These are phyloP conservation scores for Corchorus olitorius DNA, from an alignment of 345 rosid species.

Conservation along the genomic window DNA sequence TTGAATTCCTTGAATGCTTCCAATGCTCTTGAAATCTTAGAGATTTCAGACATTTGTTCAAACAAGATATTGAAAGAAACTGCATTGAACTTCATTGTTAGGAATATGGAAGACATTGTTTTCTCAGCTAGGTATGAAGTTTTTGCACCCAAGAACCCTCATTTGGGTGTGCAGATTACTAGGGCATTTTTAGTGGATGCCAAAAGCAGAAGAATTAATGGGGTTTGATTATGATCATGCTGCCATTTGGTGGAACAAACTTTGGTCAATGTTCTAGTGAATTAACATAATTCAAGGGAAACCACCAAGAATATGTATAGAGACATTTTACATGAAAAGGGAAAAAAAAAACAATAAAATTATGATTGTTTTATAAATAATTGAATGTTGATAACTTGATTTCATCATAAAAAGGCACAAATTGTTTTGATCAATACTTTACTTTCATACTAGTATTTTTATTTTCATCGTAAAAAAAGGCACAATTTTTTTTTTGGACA, in stretches of 20 bases:
- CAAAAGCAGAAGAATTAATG: conserved; percentile 31
- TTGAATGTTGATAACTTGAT: not conserved
- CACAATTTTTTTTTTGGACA: too few species aligned
- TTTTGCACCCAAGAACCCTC: conserved; percentile 54
- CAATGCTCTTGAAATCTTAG: conserved; percentile 71
- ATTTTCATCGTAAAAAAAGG: too few species aligned
- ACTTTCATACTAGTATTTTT: too few species aligned
- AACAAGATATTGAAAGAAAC: conserved; percentile 55
- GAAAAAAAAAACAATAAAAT: conserved; percentile 12
- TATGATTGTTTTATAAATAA: not conserved
- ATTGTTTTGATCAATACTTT: too few species aligned
- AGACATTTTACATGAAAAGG: conserved; percentile 8
- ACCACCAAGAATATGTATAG: not conserved
- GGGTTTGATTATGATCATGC: not conserved
- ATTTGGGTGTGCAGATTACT: conserved; percentile 49
- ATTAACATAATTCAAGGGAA: too few species aligned
- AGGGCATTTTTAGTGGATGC: conserved; percentile 50
- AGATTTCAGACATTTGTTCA: conserved; percentile 68
- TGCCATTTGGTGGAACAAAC: not conserved
- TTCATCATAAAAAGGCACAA: not conserved
- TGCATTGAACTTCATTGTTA: conserved; percentile 55
- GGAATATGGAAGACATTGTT: conserved; percentile 69
- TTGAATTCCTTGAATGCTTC: conserved; percentile 45
- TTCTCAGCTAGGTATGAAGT: conserved; percentile 63
- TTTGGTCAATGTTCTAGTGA: not conserved